Evolutionary conservation across 257 asterid species (phyloP), one percentile per base, ranked within the genome.

Genomic region (Phtheirospermum japonicum): DNA sequence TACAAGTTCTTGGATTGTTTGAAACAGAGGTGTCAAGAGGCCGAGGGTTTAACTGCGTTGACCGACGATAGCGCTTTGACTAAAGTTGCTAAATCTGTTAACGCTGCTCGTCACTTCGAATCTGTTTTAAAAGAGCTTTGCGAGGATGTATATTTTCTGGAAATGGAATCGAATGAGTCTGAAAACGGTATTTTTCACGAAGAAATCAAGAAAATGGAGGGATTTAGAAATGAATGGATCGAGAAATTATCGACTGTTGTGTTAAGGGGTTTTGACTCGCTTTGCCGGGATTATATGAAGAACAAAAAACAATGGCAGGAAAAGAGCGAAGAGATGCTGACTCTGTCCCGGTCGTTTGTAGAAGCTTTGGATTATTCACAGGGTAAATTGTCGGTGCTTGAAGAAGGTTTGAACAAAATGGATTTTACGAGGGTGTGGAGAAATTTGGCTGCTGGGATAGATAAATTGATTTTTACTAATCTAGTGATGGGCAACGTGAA

Each of bases 301-400:
- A 93, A 87, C 76, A 86, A 80, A 80, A 93, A 75, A 75, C 96
- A 85, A 63, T 89, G 96, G 97, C 97, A 79, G 73, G 96, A 86
- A 65, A 86, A 76, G 74, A 76, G 76, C 48, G 91, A 85, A 36
- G 97, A 85, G 63, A 81, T 76, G 54, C 68, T 54, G 59, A 50
- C 74, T 11, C 78, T 83, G 42, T 82, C 99, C 36, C 86, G 77
- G 49, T 73, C 89, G 19, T 82, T 89, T 39, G 59, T 87, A 32
- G 84, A 76, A 60, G 96, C 97, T 17, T 69, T 93, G 74, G 96
- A 93, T 77, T 89, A 86, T 71, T 78, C 89, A 56, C 91, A 85
- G 74, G 88, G 81, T 17, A 93, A 93, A 73, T 61, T 86, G 81
- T 73, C 83, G 0, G 70, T 79, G 19, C 65, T 93, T 13, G 96